These are phyloP conservation scores for Penicillium hordei DNA, from an alignment of 2,329 filamentous ascomycete genomes.

Conservation along the genomic window DNA sequence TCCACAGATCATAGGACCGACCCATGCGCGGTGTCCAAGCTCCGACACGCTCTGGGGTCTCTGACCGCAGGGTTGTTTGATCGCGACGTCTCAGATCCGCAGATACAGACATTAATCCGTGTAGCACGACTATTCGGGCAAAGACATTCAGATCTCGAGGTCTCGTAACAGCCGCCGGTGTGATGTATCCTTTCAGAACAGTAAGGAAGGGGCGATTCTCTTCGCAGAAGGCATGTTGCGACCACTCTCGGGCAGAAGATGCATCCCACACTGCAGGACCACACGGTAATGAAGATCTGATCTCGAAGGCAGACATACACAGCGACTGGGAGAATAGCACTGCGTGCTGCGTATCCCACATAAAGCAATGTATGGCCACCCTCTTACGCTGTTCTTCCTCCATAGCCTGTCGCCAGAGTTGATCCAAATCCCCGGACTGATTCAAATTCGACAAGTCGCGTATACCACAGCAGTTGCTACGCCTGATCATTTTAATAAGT, in stretches of 20 bases:
- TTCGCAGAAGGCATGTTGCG: conserved; percentile 41
- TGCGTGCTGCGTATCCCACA: conserved; percentile 66
- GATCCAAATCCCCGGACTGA: conserved; percentile 43
- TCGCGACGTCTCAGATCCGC: conserved; percentile 64
- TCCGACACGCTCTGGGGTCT: conserved; percentile 37
- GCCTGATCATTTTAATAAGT: conserved; percentile 55
- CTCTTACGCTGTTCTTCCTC: conserved; percentile 60
- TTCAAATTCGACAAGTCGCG: conserved; percentile 39
- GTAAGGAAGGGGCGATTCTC: conserved; percentile 49
- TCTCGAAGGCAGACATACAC: conserved; percentile 65
- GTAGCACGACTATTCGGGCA: conserved; percentile 56
- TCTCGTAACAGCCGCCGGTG: conserved; percentile 40
- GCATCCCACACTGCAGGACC: conserved; percentile 59
- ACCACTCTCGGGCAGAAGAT: conserved; percentile 53
- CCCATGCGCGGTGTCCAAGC: conserved; percentile 56
- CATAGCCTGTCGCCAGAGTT: conserved; percentile 55
- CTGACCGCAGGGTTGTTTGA: conserved; percentile 58
- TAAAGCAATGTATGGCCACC: conserved; percentile 61
- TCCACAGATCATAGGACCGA: conserved; percentile 59
- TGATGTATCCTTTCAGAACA: conserved; percentile 58
- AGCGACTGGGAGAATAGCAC: conserved; percentile 65
- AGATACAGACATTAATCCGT: conserved; percentile 62
- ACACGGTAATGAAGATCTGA: conserved; percentile 58
- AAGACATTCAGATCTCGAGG: conserved; percentile 51
- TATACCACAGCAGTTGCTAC: conserved; percentile 53